Evolutionary conservation across 2,329 filamentous ascomycete species (phyloP), one percentile per base, ranked within the genome.

Genomic region (Chrysosporium queenslandicum): DNA sequence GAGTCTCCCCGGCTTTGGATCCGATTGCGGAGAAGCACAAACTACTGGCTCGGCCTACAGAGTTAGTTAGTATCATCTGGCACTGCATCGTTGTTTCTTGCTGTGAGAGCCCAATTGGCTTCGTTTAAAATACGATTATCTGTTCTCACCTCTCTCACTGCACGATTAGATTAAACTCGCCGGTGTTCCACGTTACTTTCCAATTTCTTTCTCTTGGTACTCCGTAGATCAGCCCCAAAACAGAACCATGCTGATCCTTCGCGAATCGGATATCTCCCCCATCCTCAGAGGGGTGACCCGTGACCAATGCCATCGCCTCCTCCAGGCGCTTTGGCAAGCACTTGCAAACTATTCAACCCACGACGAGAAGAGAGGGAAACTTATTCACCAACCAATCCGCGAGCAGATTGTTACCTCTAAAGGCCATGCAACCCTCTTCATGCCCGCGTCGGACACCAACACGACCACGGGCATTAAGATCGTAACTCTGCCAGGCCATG

Each of bases 391-490:
- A 54, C 72, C 72, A 1, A 64, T 72, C 6, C 67, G 72, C 45
- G 66, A 65, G 29, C 58, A 64, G 9, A 69, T 74, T 48, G 60
- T 60, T 29, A 74, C 71, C 7, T 67, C 62, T 37, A 59, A 63
- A 5, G 58, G 67, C 4, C 69, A 72, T 27, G 83, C 79, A 16
- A 86, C 82, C 1, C 69, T 88, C 20, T 88, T 87, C 63, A 87
- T 88, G 82, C 85, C 85, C 0, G 83, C 83, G 1, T 80, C 77
- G 21, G 81, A 81, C 54, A 77, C 78, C 0, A 49, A 47, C 0
- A 66, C 70, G 6, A 80, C 79, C 25, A 82, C 86, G 56, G 83
- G 80, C 2, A 77, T 87, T 60, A 90, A 90, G 71, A 82, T 87
- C 21, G 79, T 87, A 4, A 86, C 83, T 1, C 71, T 83, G 49